Evolutionary conservation across 257 asterid species (phyloP), one percentile per base, ranked within the genome.

Genomic region (Primulina tabacum): DNA sequence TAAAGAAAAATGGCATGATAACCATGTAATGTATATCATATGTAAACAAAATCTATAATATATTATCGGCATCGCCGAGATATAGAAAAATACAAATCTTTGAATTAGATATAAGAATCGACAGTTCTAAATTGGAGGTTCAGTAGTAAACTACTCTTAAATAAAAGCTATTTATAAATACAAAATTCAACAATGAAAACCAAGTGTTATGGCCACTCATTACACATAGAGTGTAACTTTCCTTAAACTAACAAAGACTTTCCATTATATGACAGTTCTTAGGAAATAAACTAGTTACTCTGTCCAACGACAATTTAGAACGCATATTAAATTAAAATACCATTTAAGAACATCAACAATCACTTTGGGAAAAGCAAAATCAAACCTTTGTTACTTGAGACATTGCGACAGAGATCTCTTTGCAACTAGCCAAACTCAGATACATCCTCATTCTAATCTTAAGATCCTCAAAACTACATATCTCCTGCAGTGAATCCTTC

Each of bases 391-490:
- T 72, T 34, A 91, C 86, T 78, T 78, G 92, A 78, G 89, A 74
- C 99, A 94, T 86, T 35, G 87, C 76, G 73, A 78, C 88, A 33
- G 84, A 91, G 60, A 89, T 77, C 52, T 89, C 97, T 64, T 77
- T 80, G 79, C 96, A 89, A 68, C 89, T 78, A 26, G 72, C 85
- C 82, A 85, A 82, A 77, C 88, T 89, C 86, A 91, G 72, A 71
- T 89, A 80, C 85, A 77, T 84, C 80, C 90, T 80, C 97, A 94
- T 84, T 72, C 99, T 87, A 82, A 85, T 92, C 83, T 86, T 86
- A 79, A 94, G 82, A 77, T 94, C 99, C 58, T 88, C 97, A 43
- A 91, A 85, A 75, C 99, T 91, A 57, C 99, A 94, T 72, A 94
- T 82, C 43, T 89, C 97, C 73, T 70, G 80, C 85, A 94, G 68